Percentiles rank a stretch among this genome's conserved stretches.
phyloP scores from a whole-genome alignment of 495 filamentous ascomycete genomes.

The Parmelia sp. region DNA sequence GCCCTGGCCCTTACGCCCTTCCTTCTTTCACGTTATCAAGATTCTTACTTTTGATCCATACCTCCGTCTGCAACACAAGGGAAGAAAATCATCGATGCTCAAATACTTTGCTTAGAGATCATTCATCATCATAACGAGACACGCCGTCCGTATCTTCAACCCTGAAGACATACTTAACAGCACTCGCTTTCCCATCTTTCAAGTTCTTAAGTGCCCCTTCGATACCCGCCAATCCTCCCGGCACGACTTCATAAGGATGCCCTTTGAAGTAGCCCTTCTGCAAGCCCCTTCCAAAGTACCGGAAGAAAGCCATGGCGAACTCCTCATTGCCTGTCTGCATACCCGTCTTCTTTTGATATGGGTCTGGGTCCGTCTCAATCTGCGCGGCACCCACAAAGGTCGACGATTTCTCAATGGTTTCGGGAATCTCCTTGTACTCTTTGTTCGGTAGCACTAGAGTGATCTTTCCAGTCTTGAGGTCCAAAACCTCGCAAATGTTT shows the following conservation, averaged over 20 bases:
- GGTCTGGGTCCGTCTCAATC: conserved; percentile 26
- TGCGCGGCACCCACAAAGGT: conserved; percentile 50
- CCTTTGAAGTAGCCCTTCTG: conserved; percentile 52
- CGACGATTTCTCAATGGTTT: conserved; percentile 28
- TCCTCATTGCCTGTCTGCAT: conserved; percentile 37
- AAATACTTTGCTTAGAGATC: neutral
- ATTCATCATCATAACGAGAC: neutral
- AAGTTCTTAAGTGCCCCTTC: conserved; percentile 49
- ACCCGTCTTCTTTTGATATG: conserved; percentile 23
- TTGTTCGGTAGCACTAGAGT: conserved; percentile 45
- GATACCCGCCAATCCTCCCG: conserved; percentile 52
- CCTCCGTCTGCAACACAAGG: too few species aligned
- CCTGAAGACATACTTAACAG: conserved; percentile 62
- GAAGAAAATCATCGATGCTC: neutral
- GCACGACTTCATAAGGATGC: conserved; percentile 54
- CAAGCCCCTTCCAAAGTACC: conserved; percentile 45
- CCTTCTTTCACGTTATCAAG: too few species aligned
- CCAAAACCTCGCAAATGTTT: conserved; percentile 44
- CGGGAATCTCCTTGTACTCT: conserved; percentile 35
- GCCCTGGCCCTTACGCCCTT: too few species aligned
- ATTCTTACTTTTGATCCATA: too few species aligned
- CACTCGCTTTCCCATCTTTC: conserved; percentile 57
- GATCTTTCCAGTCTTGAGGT: conserved; percentile 38
- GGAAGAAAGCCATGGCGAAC: conserved; percentile 49
- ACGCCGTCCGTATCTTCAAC: conserved; percentile 53